These are phyloP conservation scores for Kregervanrija delftensis DNA, from an alignment of 805 yeast species.

Conservation along the genomic window DNA sequence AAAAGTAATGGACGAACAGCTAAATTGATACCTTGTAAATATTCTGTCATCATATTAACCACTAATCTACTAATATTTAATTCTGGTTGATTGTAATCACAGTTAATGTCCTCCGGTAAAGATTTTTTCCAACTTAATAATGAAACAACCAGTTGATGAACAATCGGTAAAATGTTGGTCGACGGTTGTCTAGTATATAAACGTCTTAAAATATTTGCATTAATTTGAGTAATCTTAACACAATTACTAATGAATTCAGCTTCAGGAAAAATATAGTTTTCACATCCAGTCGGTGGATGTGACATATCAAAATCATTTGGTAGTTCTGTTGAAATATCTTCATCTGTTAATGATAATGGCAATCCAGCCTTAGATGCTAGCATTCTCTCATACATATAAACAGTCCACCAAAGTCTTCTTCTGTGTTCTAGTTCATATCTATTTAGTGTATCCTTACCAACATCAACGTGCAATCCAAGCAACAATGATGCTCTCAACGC, in stretches of 20 bases:
- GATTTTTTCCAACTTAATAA: slow-evolving; percentile 61
- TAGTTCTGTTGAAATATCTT: slow-evolving; percentile 70
- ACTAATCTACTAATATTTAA: slow-evolving; percentile 57
- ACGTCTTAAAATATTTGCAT: slow-evolving; percentile 63
- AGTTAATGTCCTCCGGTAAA: slow-evolving; percentile 56
- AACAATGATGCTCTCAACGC: slow-evolving; percentile 68
- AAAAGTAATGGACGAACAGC: slow-evolving; percentile 73
- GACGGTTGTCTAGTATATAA: slow-evolving; percentile 72
- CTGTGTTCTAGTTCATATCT: slow-evolving; percentile 49
- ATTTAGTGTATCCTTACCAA: slow-evolving; percentile 54
- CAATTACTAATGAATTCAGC: slow-evolving; percentile 72
- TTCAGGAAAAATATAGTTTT: slow-evolving; percentile 67
- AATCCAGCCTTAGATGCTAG: slow-evolving; percentile 75
- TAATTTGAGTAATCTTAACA: slow-evolving; percentile 72
- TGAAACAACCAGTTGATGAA: slow-evolving; percentile 61
- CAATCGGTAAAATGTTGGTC: slow-evolving; percentile 66
- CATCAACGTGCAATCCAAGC: slow-evolving; percentile 77
- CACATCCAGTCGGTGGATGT: slow-evolving; percentile 52
- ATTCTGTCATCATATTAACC: slow-evolving; percentile 75
- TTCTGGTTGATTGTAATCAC: slow-evolving; percentile 50
- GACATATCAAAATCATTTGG: slow-evolving; percentile 69
- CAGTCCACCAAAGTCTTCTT: slow-evolving; percentile 34
- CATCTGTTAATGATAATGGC: slow-evolving; percentile 73
- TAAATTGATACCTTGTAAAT: slow-evolving; percentile 73
- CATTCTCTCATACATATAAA: slow-evolving; percentile 52